Percentiles rank a stretch among this genome's conserved stretches.
phyloP scores from a whole-genome alignment of 202 grass and related monocot genomes.

The Elaeis oleifera region DNA sequence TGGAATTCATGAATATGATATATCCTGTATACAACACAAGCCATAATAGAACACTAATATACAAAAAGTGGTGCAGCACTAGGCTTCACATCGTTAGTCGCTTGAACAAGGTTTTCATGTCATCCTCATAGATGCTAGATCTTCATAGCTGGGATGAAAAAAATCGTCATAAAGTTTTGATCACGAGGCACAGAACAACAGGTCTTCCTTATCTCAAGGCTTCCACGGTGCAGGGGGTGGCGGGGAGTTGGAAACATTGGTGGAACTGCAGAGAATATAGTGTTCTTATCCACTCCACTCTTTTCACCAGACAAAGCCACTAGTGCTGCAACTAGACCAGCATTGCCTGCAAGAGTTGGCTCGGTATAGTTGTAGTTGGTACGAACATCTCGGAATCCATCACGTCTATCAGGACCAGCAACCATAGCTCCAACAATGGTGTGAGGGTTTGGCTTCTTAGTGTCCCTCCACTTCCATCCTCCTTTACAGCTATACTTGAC shows the following conservation, averaged over 20 bases:
- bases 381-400: conserved; percentile 66
- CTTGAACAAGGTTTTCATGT: neutral
- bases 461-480: conserved; percentile 90
- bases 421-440: conserved; percentile 77
- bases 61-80: no score
- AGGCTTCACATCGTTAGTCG: neutral
- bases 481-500: conserved; percentile 78
- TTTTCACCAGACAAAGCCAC: conserved; percentile 62
- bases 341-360: conserved; percentile 81
- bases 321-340: conserved; percentile 79
- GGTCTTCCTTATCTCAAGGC: conserved; percentile 30
- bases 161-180: conserved; percentile 12
- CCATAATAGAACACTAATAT: conserved; percentile 21
- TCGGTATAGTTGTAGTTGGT: conserved; percentile 87
- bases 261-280: conserved; percentile 84
- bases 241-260: conserved; percentile 88
- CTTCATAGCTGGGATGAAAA: conserved; percentile 8
- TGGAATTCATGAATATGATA: neutral
- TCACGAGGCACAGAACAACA: conserved; percentile 12
- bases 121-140: conserved; percentile 24
- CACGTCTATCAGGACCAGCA: conserved; percentile 72
- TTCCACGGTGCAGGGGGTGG: conserved; percentile 90
- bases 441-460: conserved; percentile 76
- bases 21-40: neutral
- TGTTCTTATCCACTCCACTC: conserved; percentile 79